These are phyloP conservation scores for Carex cristatella DNA, from an alignment of 176 grass and related monocot species.

Conservation along the genomic window DNA sequence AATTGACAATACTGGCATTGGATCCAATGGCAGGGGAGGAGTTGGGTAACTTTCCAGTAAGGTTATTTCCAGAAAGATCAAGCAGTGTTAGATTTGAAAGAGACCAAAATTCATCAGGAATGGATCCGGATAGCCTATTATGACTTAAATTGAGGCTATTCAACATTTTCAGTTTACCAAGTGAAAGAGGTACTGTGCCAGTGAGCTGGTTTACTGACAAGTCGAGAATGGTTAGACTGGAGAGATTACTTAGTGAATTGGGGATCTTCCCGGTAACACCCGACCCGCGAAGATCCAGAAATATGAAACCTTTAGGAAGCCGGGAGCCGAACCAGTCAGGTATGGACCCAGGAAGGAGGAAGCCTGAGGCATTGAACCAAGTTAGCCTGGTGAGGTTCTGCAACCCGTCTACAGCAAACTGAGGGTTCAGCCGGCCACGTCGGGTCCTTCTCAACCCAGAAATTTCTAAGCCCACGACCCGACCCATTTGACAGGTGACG, in stretches of 20 bases:
- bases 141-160: constrained; percentile 47
- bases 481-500: constrained; percentile 46
- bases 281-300: constrained; percentile 60
- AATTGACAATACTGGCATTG: constrained; percentile 46
- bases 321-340: constrained; percentile 67
- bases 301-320: constrained; percentile 42
- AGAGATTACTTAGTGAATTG: constrained; percentile 31
- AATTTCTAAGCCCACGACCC: constrained; percentile 47
- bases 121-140: constrained; percentile 54
- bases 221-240: constrained; percentile 50
- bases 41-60: constrained; percentile 54
- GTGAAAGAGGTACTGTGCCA: constrained; percentile 42
- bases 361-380: constrained; percentile 58
- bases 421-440: constrained; percentile 36
- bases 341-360: constrained; percentile 59
- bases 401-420: constrained; percentile 68
- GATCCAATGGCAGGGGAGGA: constrained; percentile 18
- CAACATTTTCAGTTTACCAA: constrained; percentile 36
- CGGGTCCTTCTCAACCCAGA: constrained; percentile 53
- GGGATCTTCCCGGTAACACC: constrained; percentile 53
- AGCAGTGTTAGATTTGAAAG: constrained; percentile 44
- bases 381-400: constrained; percentile 62
- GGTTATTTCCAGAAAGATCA: constrained; percentile 62
- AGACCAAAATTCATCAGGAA: constrained; percentile 58
- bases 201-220: constrained; percentile 58